Percentiles rank a stretch among this genome's conserved stretches.
Evolutionary conservation across 768 basidiomycete species (phyloP).

Genomic region (Boletus pseudo-olivaceus): DNA sequence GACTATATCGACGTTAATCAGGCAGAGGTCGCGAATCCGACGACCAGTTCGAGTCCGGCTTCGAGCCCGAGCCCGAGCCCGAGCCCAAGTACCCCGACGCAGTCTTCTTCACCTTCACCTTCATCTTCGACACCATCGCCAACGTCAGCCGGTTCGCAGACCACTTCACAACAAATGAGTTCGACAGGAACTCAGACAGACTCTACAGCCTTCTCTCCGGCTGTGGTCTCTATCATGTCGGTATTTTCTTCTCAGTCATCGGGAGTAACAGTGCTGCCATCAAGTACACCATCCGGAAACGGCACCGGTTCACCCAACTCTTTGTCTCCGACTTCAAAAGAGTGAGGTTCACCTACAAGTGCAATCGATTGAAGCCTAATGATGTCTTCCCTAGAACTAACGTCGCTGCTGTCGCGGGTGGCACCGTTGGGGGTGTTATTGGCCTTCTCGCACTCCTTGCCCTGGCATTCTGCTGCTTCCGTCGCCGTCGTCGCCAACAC

Average conservation of each 20-base stretch:
- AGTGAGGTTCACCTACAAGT: constrained; percentile 6
- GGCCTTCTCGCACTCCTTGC: constrained; percentile 16
- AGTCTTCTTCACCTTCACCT: not conserved
- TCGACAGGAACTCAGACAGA: not conserved
- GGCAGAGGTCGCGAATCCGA: constrained; percentile 10
- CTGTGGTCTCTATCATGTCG: not conserved
- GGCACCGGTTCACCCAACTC: not conserved
- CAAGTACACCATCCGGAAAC: constrained; percentile 10
- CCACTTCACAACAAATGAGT: not conserved
- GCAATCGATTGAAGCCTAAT: not conserved
- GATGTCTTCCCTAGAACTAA: constrained; percentile 5
- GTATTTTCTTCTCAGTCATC: constrained; percentile 2
- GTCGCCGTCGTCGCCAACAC: constrained; percentile 9
- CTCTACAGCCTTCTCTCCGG: not conserved
- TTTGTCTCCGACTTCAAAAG: constrained; percentile 1
- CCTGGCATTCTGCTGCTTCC: constrained; percentile 9
- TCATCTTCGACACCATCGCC: not conserved
- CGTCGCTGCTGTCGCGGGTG: constrained; percentile 16
- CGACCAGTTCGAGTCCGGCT: not conserved
- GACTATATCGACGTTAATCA: constrained; percentile 28
- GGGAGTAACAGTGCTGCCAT: constrained; percentile 8
- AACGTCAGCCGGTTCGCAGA: not conserved
- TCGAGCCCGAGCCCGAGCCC: not conserved
- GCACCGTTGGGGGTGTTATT: constrained; percentile 15
- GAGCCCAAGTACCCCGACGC: not conserved